A percentile compares a stretch with the other conserved stretches of the same genome.
Conservation (phyloP, 257 asterid genomes). For the Solanum etuberosum region DNA sequence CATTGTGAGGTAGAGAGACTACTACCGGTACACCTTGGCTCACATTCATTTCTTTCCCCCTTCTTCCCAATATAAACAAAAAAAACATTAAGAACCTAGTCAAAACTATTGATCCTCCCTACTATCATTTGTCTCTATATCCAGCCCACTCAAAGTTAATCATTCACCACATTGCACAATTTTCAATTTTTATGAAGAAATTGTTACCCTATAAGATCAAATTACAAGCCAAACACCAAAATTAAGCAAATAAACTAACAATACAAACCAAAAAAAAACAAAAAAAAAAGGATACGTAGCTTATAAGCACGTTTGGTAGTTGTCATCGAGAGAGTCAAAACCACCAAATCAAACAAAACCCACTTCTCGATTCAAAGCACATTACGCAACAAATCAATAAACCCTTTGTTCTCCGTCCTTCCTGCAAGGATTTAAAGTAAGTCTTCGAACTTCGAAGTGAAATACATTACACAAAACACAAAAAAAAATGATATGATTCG, state of each 20-base stretch:
- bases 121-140: not conserved
- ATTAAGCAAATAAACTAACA: not conserved
- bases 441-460: not conserved
- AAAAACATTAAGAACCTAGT: not conserved
- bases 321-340: constrained; percentile 22
- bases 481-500: not conserved
- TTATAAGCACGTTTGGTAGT: constrained; percentile 96
- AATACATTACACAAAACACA: not conserved
- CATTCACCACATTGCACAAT: not conserved
- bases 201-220: not conserved
- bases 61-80: not conserved
- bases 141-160: not conserved
- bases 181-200: not conserved
- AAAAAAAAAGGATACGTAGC: constrained; percentile 82
- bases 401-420: not conserved
- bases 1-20: not conserved
- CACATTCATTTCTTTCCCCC: not conserved
- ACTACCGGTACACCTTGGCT: not conserved
- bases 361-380: not conserved
- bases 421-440: not conserved
- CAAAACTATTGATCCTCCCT: not conserved
- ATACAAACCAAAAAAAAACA: not conserved
- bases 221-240: not conserved
- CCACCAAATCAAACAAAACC: not conserved
- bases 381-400: not conserved